These are phyloP conservation scores for Boeremia lycopersici DNA, from an alignment of 2,329 filamentous ascomycete genomes.

Conservation along the genomic window DNA sequence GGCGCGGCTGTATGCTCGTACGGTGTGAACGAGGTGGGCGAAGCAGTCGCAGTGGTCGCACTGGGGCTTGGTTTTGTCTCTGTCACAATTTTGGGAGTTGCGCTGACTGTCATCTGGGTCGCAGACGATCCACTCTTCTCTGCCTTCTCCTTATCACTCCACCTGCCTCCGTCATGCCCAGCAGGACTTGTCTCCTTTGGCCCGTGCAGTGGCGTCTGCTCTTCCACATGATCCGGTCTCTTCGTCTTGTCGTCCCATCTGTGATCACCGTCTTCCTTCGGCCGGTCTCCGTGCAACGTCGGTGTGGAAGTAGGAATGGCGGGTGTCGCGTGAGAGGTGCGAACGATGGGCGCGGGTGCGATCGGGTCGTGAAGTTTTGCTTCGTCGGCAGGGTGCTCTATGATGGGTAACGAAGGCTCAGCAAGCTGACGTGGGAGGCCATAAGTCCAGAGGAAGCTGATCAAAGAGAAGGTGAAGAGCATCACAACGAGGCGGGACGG, in stretches of 20 bases:
- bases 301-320: background rate
- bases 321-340: constrained; percentile 15
- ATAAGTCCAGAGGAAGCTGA: constrained; percentile 42
- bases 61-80: constrained; percentile 8
- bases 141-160: constrained; percentile 22
- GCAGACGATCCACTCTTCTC: background rate
- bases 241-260: constrained; percentile 23
- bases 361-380: constrained; percentile 28
- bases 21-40: constrained; percentile 2
- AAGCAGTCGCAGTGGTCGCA: constrained; percentile 4
- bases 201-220: constrained; percentile 3
- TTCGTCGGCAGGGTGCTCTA: constrained; percentile 30
- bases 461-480: constrained; percentile 32
- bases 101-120: background rate
- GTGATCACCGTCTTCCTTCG: constrained; percentile 18
- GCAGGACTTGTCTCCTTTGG: constrained; percentile 16
- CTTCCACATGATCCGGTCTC: background rate
- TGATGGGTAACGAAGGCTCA: constrained; percentile 27
- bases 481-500: constrained; percentile 40
- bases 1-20: constrained; percentile 1
- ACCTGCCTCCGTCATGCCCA: constrained; percentile 27
- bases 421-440: constrained; percentile 31
- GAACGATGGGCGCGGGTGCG: constrained; percentile 25
- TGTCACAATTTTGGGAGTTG: constrained; percentile 8
- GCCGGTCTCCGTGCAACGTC: constrained; percentile 2